These are phyloP conservation scores for Agaricales sp. DNA, from an alignment of 1,284 basidiomycete species.

Conservation along the genomic window DNA sequence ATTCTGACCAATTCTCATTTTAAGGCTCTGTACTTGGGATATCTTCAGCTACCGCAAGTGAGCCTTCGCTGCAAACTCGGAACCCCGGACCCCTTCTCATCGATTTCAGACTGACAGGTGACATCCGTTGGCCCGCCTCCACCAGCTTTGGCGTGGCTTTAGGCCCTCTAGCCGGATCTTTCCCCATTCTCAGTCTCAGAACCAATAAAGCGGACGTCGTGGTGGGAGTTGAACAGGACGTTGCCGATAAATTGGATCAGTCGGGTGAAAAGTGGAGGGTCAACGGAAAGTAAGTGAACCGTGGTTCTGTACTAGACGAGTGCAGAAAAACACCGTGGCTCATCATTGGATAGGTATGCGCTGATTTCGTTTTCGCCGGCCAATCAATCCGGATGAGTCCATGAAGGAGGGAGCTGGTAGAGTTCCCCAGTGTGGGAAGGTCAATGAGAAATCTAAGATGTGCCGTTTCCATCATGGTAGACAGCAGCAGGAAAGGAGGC, in stretches of 20 bases:
- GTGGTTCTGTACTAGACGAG: not conserved
- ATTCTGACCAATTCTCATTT: not conserved
- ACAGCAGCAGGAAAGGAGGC: not conserved
- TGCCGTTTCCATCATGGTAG: too few relatives aligned
- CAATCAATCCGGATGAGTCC: not conserved
- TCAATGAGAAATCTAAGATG: too few relatives aligned
- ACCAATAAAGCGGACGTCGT: constrained; percentile 97
- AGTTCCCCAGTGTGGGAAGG: too few relatives aligned
- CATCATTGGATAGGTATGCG: constrained; percentile 26
- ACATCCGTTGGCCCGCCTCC: constrained; percentile 80
- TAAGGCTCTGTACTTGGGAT: too few relatives aligned
- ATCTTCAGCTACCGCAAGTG: constrained; percentile 68
- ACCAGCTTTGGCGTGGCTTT: constrained; percentile 75
- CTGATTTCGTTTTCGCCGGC: constrained; percentile 34
- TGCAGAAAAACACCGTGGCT: not conserved
- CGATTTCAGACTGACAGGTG: constrained; percentile 69
- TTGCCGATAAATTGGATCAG: constrained; percentile 56
- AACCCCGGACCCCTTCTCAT: constrained; percentile 2
- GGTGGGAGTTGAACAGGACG: constrained; percentile 62
- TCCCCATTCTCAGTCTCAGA: constrained; percentile 77
- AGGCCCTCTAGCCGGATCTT: constrained; percentile 69
- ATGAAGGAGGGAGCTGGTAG: not conserved
- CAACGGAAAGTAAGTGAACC: constrained; percentile 60
- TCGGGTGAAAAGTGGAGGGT: constrained; percentile 72
- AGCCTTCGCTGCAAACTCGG: constrained; percentile 24